phyloP scores from a whole-genome alignment of 2,329 filamentous ascomycete species.

The Cadophora luteo-olivacea region DNA sequence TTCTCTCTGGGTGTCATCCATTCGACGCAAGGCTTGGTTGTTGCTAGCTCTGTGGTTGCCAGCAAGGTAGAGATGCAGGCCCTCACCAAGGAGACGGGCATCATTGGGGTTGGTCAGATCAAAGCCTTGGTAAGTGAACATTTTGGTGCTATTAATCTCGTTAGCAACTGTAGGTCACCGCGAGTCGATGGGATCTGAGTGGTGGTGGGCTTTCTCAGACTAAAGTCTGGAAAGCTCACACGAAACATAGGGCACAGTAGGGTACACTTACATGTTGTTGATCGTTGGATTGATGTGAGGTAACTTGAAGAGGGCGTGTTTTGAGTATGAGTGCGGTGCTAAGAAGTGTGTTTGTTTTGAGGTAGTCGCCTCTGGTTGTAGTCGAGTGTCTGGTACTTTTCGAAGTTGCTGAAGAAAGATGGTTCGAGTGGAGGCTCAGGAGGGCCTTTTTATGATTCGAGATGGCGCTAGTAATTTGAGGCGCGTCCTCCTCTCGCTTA shows the following conservation, averaged over 20 bases:
- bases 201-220: too few species aligned
- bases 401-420: background rate
- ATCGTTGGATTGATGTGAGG: background rate
- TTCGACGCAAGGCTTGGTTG: background rate
- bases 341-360: background rate
- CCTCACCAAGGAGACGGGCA: background rate
- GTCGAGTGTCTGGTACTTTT: background rate
- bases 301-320: background rate
- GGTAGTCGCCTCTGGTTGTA: background rate
- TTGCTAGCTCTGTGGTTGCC: background rate
- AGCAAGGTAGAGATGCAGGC: background rate
- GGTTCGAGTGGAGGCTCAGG: background rate
- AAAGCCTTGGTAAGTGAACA: background rate
- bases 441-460: background rate
- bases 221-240: too few species aligned
- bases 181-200: too few species aligned
- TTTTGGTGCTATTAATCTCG: background rate
- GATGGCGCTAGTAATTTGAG: background rate
- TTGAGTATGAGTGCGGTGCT: background rate
- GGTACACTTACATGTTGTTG: background rate
- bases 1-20: background rate
- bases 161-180: background rate
- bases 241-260: too few species aligned
- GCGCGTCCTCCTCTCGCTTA: background rate
- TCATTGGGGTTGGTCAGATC: background rate